A percentile compares a stretch with the other conserved stretches of the same genome.
Conservation (phyloP, 208 protist species). For the Leishmania martiniquensis region DNA sequence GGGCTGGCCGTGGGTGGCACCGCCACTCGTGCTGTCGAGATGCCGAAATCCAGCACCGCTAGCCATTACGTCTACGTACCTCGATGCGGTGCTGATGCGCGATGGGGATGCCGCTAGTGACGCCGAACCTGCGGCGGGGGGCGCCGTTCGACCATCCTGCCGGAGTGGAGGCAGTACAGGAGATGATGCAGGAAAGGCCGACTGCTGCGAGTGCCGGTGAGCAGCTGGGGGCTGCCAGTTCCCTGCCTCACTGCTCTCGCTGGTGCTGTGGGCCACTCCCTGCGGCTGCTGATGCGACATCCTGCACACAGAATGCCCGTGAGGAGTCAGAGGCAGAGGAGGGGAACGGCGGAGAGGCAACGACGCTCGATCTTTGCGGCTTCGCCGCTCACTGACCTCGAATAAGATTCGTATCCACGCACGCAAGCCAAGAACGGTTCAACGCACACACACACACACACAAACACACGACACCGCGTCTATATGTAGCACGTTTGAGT, state of each 20-base stretch:
- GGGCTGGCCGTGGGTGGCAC: neutral
- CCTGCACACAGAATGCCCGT: neutral
- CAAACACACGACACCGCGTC: neutral
- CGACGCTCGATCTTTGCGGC: neutral
- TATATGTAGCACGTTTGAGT: neutral
- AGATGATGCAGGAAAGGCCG: neutral
- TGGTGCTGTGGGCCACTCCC: neutral
- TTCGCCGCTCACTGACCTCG: neutral
- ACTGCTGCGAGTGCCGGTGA: conserved; percentile 7
- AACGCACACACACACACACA: neutral
- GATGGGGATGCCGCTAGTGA: neutral
- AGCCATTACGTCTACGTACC: neutral
- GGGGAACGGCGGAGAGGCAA: neutral
- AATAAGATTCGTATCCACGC: neutral
- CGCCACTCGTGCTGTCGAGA: neutral
- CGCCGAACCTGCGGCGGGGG: neutral
- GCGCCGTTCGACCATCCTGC: neutral
- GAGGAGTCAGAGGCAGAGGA: neutral
- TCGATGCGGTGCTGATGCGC: neutral
- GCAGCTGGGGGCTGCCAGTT: neutral
- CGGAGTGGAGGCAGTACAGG: conserved; percentile 6
- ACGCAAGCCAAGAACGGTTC: neutral
- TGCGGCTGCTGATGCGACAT: conserved; percentile 6
- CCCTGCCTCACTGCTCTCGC: neutral
- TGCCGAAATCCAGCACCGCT: neutral